Base-by-base conservation (phyloP, 345 rosid genomes). In the Euphorbia pulcherrima region DNA sequence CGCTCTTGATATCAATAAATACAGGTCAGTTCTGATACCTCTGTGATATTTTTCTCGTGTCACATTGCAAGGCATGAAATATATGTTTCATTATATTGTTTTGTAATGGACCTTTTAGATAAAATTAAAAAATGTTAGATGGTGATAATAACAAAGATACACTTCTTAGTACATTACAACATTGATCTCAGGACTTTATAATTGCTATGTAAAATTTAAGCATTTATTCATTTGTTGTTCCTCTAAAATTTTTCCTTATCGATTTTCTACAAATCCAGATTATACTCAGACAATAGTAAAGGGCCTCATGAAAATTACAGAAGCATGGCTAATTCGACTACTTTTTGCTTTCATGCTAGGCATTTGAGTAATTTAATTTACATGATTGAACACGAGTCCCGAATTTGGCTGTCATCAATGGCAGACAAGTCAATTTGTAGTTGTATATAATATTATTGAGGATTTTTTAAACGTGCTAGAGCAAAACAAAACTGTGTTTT, bases 341-440 rank as follows among this genome's bases (percentile, higher is more conserved):
- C 86, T 57, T 86, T 83, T 41, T 89, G 84, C 74, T 87, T 83
- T 84, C 73, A 53, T 75, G 75, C 58, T 33, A 91, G 97, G 96
- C 88, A 80, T 72, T 87, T 66, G 47, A 46, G 16, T 40, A 6
- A 39, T 69, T 29, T 28, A 48, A 60, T 39, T 41, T 16, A 12
- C 7, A 12, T 8, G 4, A 23, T 10, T 33, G n/a, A n/a, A n/a
- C n/a, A n/a, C n/a, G n/a, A n/a, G n/a, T n/a, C n/a, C 6, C 28
- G 37, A 44, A 17, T 33, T 68, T 47, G 61, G 51, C 65, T 56
- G 23, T 29, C 46, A 20, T 23, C 39, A 8, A 67, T 27, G n/a
- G 18, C 30, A 63, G 37, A 39, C 54, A 47, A 28, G 52, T 65
- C 64, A 10, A 30, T 52, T 26, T 69, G 8, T 68, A 62, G 27